Base-by-base conservation (phyloP, 352 stramenopile species). In the Phytopythium ostracodes region DNA sequence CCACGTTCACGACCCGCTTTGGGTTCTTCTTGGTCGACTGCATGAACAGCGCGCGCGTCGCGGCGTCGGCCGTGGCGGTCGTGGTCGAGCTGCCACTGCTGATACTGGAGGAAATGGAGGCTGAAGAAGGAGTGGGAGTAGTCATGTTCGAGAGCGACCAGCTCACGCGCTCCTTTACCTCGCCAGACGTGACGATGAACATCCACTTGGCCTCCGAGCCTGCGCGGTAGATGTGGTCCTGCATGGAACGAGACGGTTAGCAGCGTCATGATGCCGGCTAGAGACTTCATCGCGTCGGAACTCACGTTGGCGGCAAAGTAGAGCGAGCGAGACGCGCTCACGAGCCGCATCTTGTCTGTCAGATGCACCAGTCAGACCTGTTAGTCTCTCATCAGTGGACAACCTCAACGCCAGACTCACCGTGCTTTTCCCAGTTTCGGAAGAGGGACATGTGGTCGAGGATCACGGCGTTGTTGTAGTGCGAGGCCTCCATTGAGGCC, bases 391-490 rank as follows among this genome's bases (percentile, higher is more conserved):
- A 50, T 27, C 4, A 9, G 24, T 12, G 17, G 12, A 4, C 11
- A 36, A 8, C 50, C 15, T 25, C 25, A 8, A 43, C 9, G 18
- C 5, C 12, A 36, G 10, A 12, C 66, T 53, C 59, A 89, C 82
- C 82, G 58, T 84, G 78, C 49, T 88, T 92, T 36, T 77, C 67
- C 82, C 80, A 92, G 50, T 79, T 68, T 38, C 81, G 72, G 57
- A 92, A 92, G 20, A 92, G 67, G 20, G 72, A 74, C 78, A 92
- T 92, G 52, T 84, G 72, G 56, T 92, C 82, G 15, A 92, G 77
- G 24, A 92, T 80, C 58, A 90, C 80, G 15, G 78, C 80, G 40
- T 90, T 83, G 47, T 88, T 87, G 67, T 89, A 90, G 52, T 90
- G 82, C 35, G 82, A 90, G 1, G 80, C 81, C 64, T 92, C 82